Evolutionary conservation across 148 eudicot genomes (phyloP).

Genomic region (Arctostaphylos glauca): DNA sequence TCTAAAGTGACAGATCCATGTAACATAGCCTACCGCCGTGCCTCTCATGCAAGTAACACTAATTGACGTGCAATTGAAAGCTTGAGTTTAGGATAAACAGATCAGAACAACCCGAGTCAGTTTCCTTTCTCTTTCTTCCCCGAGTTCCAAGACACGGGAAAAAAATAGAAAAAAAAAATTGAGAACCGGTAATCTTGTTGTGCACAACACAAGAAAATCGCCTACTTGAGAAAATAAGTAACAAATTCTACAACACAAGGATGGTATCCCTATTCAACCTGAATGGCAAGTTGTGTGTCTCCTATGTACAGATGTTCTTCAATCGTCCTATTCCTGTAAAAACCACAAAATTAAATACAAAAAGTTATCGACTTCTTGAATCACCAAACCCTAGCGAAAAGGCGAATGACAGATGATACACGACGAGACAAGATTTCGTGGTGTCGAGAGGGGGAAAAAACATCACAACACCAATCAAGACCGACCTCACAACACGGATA

Average conservation of each 20-base stretch:
- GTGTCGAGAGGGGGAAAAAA: neutral
- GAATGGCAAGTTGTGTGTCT: neutral
- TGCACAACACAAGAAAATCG: neutral
- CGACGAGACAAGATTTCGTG: neutral
- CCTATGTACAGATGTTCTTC: constrained; percentile 8
- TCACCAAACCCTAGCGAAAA: neutral
- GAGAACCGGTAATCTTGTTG: too few species aligned
- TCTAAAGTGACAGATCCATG: too few species aligned
- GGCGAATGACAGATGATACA: neutral
- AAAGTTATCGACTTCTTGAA: constrained; percentile 1
- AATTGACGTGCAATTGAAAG: neutral
- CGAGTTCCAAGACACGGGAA: neutral
- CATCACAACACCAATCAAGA: neutral
- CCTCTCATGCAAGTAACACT: neutral
- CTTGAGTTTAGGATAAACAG: neutral
- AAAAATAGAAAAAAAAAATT: too few species aligned
- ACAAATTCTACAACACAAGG: neutral
- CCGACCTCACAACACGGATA: neutral
- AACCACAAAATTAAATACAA: neutral
- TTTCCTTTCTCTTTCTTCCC: neutral
- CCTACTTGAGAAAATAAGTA: neutral
- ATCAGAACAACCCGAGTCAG: neutral
- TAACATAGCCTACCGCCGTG: too few species aligned
- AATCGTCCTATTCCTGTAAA: neutral
- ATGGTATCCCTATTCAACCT: neutral